Evolutionary conservation across 495 filamentous ascomycete genomes (phyloP).

Genomic region (Penicillium fimorum): DNA sequence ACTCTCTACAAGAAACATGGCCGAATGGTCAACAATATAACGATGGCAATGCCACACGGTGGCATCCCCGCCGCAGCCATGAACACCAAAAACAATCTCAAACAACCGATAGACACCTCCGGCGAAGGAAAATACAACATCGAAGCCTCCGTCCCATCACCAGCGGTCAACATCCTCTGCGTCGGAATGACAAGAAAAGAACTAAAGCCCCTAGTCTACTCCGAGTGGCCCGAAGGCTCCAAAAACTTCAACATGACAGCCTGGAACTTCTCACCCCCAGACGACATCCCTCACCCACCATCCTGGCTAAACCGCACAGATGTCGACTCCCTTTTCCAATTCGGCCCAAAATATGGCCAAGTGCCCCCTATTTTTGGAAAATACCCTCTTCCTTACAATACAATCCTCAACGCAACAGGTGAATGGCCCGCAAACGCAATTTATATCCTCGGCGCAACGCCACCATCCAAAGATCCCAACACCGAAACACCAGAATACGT

Average conservation of each 20-base stretch:
- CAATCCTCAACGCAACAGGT: constrained; percentile 55
- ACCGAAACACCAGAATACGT: constrained; percentile 46
- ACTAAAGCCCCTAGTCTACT: constrained; percentile 61
- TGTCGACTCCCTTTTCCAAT: constrained; percentile 69
- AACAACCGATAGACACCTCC: constrained; percentile 61
- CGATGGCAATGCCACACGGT: constrained; percentile 69
- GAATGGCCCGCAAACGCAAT: constrained; percentile 47
- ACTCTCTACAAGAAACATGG: constrained; percentile 41
- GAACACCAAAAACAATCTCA: constrained; percentile 58
- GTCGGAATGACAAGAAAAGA: constrained; percentile 57
- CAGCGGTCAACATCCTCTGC: constrained; percentile 68
- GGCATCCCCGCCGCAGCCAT: constrained; percentile 61
- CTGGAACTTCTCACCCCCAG: constrained; percentile 22
- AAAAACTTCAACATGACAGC: constrained; percentile 35
- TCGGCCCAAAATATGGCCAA: constrained; percentile 49
- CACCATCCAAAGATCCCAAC: constrained; percentile 1
- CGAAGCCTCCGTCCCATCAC: constrained; percentile 61
- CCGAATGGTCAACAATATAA: constrained; percentile 68
- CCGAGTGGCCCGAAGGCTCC: constrained; percentile 48
- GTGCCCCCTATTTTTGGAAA: constrained; percentile 64
- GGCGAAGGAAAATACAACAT: constrained; percentile 66
- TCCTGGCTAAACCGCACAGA: constrained; percentile 55
- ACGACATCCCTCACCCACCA: constrained; percentile 26
- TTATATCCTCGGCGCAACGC: constrained; percentile 61
- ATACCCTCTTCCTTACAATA: constrained; percentile 60